Evolutionary conservation across 2,329 filamentous ascomycete species (phyloP), one percentile per base, ranked within the genome.

Genomic region (Aureobasidium sp.): DNA sequence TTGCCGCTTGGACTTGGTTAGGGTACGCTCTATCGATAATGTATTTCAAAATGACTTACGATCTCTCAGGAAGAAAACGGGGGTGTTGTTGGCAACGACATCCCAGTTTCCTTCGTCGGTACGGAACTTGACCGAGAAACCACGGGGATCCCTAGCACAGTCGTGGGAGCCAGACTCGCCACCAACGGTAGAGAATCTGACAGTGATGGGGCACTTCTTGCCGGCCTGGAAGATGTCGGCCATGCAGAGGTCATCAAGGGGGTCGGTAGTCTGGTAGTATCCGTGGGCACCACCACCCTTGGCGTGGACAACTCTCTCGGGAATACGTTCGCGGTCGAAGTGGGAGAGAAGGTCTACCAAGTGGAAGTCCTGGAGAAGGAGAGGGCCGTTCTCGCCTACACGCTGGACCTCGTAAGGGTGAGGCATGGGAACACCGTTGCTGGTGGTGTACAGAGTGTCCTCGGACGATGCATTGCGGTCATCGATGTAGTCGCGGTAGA

Each of bases 21-120:
- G n/a, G n/a, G n/a, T n/a, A n/a, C n/a, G n/a, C n/a, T n/a, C n/a
- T n/a, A n/a, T n/a, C n/a, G n/a, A n/a, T n/a, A n/a, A n/a, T n/a
- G n/a, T n/a, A n/a, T n/a, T n/a, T n/a, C n/a, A n/a, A n/a, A n/a
- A n/a, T n/a, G n/a, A n/a, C n/a, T 85, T 81, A 0, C 87, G 85
- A 65, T 90, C 87, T 59, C 87, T 79, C n/a, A 90, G 70, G 74
- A 91, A 90, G 79, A 90, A 91, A 2, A 89, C 83, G 0, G 87
- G 87, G 0, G 86, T 89, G 71, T 90, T 90, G 77, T 89, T 89
- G 64, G 83, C 84, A 8, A 90, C 87, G 72, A 86, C 79, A 69
- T 89, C 87, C 81, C 83, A 88, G 67, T 89, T 89, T n/a, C 87
- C 87, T 67, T 90, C 84, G 20, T 87, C 83, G 0, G 87, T 90